phyloP scores from a whole-genome alignment of 2,329 filamentous ascomycete genomes.

The Achaetomium macrosporum region DNA sequence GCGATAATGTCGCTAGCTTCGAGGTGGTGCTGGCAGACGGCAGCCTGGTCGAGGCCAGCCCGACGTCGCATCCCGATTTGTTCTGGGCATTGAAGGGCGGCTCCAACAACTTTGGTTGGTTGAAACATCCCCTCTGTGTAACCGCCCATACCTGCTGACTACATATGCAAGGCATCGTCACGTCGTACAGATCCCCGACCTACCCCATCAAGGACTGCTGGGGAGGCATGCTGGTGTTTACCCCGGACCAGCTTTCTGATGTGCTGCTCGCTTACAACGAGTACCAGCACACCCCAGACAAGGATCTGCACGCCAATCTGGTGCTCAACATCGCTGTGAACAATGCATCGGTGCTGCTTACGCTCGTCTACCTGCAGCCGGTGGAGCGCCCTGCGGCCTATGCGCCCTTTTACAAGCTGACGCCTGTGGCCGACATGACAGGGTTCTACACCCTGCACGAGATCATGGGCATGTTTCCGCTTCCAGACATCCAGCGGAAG shows the following conservation, averaged over 20 bases:
- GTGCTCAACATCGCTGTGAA: conserved; percentile 2
- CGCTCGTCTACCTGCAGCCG: conserved; percentile 8
- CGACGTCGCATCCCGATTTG: background rate
- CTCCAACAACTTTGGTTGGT: background rate
- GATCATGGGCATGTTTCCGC: conserved; percentile 2
- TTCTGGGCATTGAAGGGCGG: background rate
- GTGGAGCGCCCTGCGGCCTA: conserved; percentile 1
- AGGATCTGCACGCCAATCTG: conserved; percentile 9
- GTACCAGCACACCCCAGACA: conserved; percentile 6
- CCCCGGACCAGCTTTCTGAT: background rate
- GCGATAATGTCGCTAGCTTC: background rate
- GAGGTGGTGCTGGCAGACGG: background rate
- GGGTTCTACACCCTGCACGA: background rate
- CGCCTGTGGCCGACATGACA: background rate
- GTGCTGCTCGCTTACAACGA: conserved; percentile 3
- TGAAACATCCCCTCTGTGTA: background rate
- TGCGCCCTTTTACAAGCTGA: conserved; percentile 2
- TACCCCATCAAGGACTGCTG: conserved; percentile 1
- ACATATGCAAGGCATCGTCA: background rate
- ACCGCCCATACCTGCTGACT: background rate
- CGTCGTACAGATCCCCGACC: background rate
- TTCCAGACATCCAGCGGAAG: background rate
- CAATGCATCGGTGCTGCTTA: conserved; percentile 4
- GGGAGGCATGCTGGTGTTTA: conserved; percentile 4
- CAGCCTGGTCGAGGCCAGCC: background rate